phyloP scores from a whole-genome alignment of 2,329 filamentous ascomycete genomes.

The Penicillium sp. region DNA sequence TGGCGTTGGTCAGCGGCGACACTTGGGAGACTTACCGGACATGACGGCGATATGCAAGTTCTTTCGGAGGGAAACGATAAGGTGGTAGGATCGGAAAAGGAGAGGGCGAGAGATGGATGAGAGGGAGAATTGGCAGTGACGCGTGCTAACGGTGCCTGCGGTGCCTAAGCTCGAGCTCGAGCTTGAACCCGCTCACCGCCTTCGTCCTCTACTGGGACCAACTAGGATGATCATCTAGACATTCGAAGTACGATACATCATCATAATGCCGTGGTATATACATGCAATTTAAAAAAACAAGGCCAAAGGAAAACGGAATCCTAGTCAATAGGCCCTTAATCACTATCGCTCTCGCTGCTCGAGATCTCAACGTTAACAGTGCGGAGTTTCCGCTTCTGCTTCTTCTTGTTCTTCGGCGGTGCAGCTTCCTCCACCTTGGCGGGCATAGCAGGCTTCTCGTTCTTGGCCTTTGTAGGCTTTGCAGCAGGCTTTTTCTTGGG shows the following conservation, averaged over 20 bases:
- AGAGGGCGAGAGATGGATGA: constrained; percentile 16
- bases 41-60: constrained; percentile 32
- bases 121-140: constrained; percentile 26
- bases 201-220: constrained; percentile 11
- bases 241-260: background rate
- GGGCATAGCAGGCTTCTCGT: constrained; percentile 8
- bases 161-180: constrained; percentile 40
- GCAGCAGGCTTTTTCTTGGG: constrained; percentile 5
- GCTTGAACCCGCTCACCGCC: constrained; percentile 36
- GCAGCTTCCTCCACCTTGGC: background rate
- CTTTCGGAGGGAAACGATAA: constrained; percentile 9
- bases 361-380: constrained; percentile 26
- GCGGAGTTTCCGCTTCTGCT: constrained; percentile 26
- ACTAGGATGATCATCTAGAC: background rate
- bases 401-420: constrained; percentile 23
- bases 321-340: constrained; percentile 8
- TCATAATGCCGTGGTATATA: constrained; percentile 14
- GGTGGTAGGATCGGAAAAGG: constrained; percentile 1
- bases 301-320: background rate
- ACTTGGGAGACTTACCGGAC: constrained; percentile 40
- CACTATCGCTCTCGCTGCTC: constrained; percentile 27
- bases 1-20: constrained; percentile 8
- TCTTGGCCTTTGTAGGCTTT: constrained; percentile 6
- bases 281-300: constrained; percentile 12
- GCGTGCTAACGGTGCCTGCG: constrained; percentile 40